Conservation (phyloP, 495 filamentous ascomycete genomes). For the Pseudotulostoma volvatum region DNA sequence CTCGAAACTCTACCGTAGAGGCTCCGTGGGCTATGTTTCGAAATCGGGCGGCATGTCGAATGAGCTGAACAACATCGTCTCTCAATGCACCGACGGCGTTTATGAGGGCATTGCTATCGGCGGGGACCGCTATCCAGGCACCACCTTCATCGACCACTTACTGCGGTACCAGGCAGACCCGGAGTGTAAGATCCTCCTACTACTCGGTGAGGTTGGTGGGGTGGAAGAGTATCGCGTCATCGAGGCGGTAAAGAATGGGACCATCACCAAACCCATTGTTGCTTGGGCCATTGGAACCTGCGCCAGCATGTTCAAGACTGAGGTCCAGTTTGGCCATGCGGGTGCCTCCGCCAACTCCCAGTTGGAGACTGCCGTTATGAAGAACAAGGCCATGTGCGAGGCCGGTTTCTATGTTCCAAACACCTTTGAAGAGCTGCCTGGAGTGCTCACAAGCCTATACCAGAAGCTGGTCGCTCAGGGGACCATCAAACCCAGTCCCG, state of each 20-base stretch:
- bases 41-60: slow-evolving; percentile 99
- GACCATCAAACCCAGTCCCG: slow-evolving; percentile 65
- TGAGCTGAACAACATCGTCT: slow-evolving; percentile 98
- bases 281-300: slow-evolving; percentile 99
- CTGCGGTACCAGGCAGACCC: slow-evolving; percentile 89
- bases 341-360: slow-evolving; percentile 98
- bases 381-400: slow-evolving; percentile 93
- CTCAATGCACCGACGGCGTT: slow-evolving; percentile 88
- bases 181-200: slow-evolving; percentile 87
- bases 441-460: slow-evolving; percentile 60
- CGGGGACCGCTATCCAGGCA: slow-evolving; percentile 96
- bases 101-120: slow-evolving; percentile 98
- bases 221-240: slow-evolving; percentile 99
- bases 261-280: slow-evolving; percentile 94
- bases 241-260: slow-evolving; percentile 84
- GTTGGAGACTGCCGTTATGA: slow-evolving; percentile 86
- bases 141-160: slow-evolving; percentile 97
- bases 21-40: slow-evolving; percentile 97
- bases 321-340: slow-evolving; percentile 98
- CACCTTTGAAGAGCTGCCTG: slow-evolving; percentile 91
- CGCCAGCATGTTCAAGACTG: slow-evolving; percentile 98
- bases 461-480: slow-evolving; percentile 68
- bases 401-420: slow-evolving; percentile 89
- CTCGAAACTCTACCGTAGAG: slow-evolving; percentile 98
- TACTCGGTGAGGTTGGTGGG: slow-evolving; percentile 97